Evolutionary conservation across 78 protist genomes (phyloP), one percentile per base, ranked within the genome.

Genomic region (Dictyostelium purpureum): DNA sequence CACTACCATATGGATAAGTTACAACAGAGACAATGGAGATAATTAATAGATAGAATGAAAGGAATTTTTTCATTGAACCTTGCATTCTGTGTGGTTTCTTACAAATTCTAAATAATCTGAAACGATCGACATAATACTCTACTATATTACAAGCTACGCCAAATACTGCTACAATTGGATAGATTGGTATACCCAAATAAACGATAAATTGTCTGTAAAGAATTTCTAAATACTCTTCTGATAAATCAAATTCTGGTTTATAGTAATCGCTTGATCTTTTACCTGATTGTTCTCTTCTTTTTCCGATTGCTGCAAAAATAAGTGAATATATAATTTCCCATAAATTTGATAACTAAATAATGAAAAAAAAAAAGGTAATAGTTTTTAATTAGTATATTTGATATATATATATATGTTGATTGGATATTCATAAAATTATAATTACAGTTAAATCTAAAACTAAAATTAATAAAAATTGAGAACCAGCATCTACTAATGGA

Each of bases 221-320:
- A 52, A 92, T 52, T 28, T 92, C 95, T 9, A 92, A 38, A 69
- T 92, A 92, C 19, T 92, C 95, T 33, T 92, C 95, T 19, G 95
- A 81, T 31, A 92, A 47, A 54, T 92, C 91, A 75, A 92, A 92
- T 42, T 81, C 95, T 11, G 87, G 89, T 43, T 71, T 79, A 71
- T 88, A 79, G 42, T 31, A 70, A 61, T 79, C 94, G 16, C 80
- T 75, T 43, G 80, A 67, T 43, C 70, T 88, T 47, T 88, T 88
- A 43, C 87, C 87, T 33, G 61, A 28, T n/a, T 63, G 74, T 28
- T 59, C 91, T 18, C 75, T 57, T 28, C 52, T 47, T 47, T 47
- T 85, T 18, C 91, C 91, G 73, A 85, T 54, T 24, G 28, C 21
- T 19, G 77, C 81, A 59, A 70, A 37, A 18, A 43, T 45, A 26